Evolutionary conservation across 2,329 filamentous ascomycete genomes (phyloP), one percentile per base, ranked within the genome.

Genomic region (Didymella lethalis): DNA sequence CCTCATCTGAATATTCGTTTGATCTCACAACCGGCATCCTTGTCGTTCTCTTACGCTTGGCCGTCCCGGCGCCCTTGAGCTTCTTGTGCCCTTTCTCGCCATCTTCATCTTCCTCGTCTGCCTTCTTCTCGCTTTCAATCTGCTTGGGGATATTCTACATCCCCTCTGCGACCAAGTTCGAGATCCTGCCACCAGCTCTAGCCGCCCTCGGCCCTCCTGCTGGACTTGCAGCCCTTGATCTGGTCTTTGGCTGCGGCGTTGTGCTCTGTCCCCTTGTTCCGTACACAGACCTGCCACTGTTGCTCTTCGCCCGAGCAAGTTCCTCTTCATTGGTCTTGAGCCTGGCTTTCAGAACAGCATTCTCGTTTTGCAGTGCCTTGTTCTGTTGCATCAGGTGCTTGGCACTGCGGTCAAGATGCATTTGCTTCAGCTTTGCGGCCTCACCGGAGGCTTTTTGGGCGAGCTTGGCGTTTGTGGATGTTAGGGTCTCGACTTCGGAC

Each of bases 221-320:
- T 7, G 74, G 74, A 64, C 73, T 75, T 7, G 61, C 68, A 14
- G 71, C 74, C 36, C 74, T 64, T 29, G 63, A 67, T 10, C 68
- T 64, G 1, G 65, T 61, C 34, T 68, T 69, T 7, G 72, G 71
- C 29, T 69, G 66, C 0, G 74, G 68, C 18, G 73, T 74, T 7
- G 65, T 66, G 55, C 72, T 75, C 18, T 66, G 63, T 7, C 60
- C 72, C 4, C 74, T 54, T 0, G 72, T 76, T 0, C 73, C 69
- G 7, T 70, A 67, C 1, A 69, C 72, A 10, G 64, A 53, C 25
- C 69, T 65, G 1, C 65, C 62, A 20, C 54, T 45, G 26, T 55
- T 48, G 31, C 48, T 67, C 54, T 66, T 73, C 18, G 67, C 29
- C 18, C 63, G 54, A 29, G 46, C 20, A 2, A 68, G 43, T 28